Conservation (phyloP, 441 rosid species). For the Dalechampia spathulata region DNA sequence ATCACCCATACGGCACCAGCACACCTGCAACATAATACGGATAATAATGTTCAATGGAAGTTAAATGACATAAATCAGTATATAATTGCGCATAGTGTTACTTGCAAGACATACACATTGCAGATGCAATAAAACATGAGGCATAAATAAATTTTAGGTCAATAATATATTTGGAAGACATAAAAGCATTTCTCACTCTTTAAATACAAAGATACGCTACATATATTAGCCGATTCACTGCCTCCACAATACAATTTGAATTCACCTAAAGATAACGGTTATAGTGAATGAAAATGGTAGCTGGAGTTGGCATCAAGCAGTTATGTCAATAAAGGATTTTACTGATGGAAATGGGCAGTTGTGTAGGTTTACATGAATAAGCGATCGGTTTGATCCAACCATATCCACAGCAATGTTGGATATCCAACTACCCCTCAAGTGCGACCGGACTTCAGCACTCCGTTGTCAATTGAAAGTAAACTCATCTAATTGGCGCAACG, state of each 20-base stretch:
- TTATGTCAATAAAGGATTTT: too few relatives aligned
- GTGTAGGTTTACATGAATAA: too few relatives aligned
- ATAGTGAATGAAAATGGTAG: background rate
- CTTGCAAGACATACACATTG: background rate
- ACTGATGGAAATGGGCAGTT: too few relatives aligned
- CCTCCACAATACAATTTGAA: background rate
- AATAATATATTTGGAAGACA: background rate
- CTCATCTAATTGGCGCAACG: too few relatives aligned
- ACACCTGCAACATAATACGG: constrained; percentile 43
- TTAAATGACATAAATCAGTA: background rate
- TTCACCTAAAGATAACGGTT: background rate
- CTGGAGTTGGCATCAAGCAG: background rate
- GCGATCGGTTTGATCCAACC: too few relatives aligned
- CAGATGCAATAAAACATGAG: background rate
- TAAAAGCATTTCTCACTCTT: background rate
- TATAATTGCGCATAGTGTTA: background rate
- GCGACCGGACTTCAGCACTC: too few relatives aligned
- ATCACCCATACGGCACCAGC: constrained; percentile 83
- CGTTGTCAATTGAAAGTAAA: too few relatives aligned
- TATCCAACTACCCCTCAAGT: too few relatives aligned
- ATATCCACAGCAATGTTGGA: too few relatives aligned
- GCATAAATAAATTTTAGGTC: background rate
- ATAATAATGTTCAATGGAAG: constrained; percentile 13
- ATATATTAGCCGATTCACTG: background rate
- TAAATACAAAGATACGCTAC: background rate